phyloP scores from a whole-genome alignment of 495 filamentous ascomycete genomes.

The Apodospora peruviana region DNA sequence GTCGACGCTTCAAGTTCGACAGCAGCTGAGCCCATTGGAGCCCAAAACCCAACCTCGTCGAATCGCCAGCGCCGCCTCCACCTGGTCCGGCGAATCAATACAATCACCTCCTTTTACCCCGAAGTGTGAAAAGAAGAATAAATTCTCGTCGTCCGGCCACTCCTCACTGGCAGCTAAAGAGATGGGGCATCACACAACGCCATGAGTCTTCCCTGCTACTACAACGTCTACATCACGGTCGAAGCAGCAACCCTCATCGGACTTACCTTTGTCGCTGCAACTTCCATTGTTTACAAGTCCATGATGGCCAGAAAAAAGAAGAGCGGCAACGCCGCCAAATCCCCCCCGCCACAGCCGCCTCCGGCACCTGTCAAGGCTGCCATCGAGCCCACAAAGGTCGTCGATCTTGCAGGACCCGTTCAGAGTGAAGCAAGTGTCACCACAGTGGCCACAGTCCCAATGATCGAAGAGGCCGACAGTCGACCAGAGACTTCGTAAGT shows the following conservation, averaged over 20 bases:
- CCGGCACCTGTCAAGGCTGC: slow-evolving; percentile 1
- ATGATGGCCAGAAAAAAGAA: slow-evolving; percentile 26
- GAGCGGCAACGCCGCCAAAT: slow-evolving; percentile 15
- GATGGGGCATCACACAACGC: slow-evolving; percentile 6
- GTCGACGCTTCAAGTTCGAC: neutral
- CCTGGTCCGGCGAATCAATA: neutral
- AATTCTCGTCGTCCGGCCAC: neutral
- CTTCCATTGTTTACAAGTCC: slow-evolving; percentile 13
- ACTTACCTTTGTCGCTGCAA: slow-evolving; percentile 18
- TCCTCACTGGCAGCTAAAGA: slow-evolving; percentile 2
- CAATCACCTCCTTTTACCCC: neutral
- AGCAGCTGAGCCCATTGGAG: neutral
- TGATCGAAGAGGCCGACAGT: slow-evolving; percentile 14
- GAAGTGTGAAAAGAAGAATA: neutral
- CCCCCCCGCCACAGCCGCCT: neutral
- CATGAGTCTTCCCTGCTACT: slow-evolving; percentile 19
- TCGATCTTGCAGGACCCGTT: slow-evolving; percentile 4
- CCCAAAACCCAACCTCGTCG: neutral
- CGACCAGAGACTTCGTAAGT: slow-evolving; percentile 30
- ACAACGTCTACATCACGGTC: slow-evolving; percentile 20
- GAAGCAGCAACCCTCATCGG: slow-evolving; percentile 23
- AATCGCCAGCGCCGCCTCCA: too few species aligned
- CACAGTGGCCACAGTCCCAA: slow-evolving; percentile 4
- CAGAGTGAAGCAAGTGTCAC: slow-evolving; percentile 1
- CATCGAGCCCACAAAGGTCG: slow-evolving; percentile 5